Conservation (phyloP, 306 rosid species). For the Corylus avellana region DNA sequence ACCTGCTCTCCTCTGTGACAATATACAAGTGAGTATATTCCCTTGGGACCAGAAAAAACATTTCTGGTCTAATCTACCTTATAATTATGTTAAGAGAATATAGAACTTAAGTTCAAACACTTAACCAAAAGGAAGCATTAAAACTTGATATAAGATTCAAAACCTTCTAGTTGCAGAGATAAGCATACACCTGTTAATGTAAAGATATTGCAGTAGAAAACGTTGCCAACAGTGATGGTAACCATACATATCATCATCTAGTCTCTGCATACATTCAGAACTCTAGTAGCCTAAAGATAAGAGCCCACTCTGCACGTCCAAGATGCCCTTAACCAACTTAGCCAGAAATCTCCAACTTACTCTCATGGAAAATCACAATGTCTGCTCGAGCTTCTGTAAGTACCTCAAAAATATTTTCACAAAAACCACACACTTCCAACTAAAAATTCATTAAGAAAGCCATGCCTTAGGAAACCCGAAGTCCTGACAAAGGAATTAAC, state of each 20-base stretch:
- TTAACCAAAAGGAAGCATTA: neutral
- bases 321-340: neutral
- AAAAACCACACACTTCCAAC: neutral
- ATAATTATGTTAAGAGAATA: slow-evolving; percentile 12
- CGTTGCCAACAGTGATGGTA: neutral
- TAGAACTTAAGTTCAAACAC: neutral
- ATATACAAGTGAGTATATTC: slow-evolving; percentile 33
- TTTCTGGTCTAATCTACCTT: slow-evolving; percentile 20
- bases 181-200: neutral
- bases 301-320: neutral
- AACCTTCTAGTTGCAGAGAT: slow-evolving; percentile 10
- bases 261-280: neutral
- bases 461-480: neutral
- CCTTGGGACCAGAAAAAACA: slow-evolving; percentile 22
- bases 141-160: neutral
- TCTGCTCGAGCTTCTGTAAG: neutral
- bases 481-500: neutral
- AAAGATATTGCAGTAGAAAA: neutral
- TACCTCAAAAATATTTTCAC: neutral
- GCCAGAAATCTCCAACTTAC: neutral
- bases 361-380: neutral
- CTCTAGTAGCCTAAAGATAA: neutral
- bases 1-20: slow-evolving; percentile 80
- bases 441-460: neutral
- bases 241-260: neutral